Evolutionary conservation across 495 filamentous ascomycete species (phyloP), one percentile per base, ranked within the genome.

Genomic region (Lophiostoma macrostomum): DNA sequence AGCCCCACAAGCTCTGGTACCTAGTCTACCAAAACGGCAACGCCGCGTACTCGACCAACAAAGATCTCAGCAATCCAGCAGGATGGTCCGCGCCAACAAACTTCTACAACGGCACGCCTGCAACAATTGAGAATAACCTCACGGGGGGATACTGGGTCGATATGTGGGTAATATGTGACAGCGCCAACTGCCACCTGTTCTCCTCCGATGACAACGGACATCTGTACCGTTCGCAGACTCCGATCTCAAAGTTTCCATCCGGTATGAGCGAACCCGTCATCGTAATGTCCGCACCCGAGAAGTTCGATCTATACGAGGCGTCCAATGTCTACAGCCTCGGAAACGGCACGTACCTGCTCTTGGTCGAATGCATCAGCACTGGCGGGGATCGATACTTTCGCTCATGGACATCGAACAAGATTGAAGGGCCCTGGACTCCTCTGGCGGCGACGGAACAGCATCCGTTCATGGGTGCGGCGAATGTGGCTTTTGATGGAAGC

Each of bases 161-260:
- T 40, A 64, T 64, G 60, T 64, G 60, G 60, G 45, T 60, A 0
- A 64, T 64, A 23, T 64, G 60, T 46, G 60, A 64, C 38, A 20
- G 22, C 28, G 27, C 50, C 5, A 41, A 45, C 24, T 64, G 60
- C 50, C 43, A 64, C 45, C 56, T 64, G 23, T 64, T 64, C 46
- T 60, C 56, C 38, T 51, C 44, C 18, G 61, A 64, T 36, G 56
- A 61, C 46, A 57, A 58, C 20, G 57, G 56, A 14, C 57, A 52
- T 28, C 53, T 64, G 10, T 64, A 56, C 45, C 61, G 61, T 36
- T 53, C 46, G 12, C 45, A 60, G 35, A 64, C 61, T 6, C 1
- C 56, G 11, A 28, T 64, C 25, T 23, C 39, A 27, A 46, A 48
- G 32, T 64, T 64, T 29, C 61, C 61, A 4, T 37, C 14, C 31